These are phyloP conservation scores for Adenanthera pavonina DNA, from an alignment of 306 rosid genomes.

Conservation along the genomic window DNA sequence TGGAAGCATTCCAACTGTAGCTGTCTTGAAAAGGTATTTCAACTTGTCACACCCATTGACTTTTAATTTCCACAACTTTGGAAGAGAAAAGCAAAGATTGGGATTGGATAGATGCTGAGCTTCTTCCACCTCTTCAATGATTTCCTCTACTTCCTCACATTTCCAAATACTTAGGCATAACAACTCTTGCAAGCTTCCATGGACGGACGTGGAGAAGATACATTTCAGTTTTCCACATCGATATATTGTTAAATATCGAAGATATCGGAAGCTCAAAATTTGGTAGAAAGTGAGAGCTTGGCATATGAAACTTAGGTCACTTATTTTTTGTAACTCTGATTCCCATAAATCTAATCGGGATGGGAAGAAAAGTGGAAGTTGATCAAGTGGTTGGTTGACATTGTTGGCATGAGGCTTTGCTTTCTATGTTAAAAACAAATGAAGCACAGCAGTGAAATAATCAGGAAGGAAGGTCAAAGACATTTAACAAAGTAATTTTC, in stretches of 20 bases:
- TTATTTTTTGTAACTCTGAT: too few species aligned
- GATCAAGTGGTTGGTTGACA: too few species aligned
- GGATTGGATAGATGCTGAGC: background rate
- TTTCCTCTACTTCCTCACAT: constrained; percentile 16
- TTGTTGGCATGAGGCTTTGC: too few species aligned
- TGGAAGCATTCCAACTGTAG: background rate
- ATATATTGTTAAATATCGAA: fast-evolving
- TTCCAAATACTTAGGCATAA: fast-evolving
- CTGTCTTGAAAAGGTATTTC: background rate
- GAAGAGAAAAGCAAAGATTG: background rate
- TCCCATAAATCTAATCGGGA: too few species aligned
- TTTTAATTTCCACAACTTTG: background rate
- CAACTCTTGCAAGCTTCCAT: background rate
- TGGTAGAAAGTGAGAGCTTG: background rate
- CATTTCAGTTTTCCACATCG: background rate
- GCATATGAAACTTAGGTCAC: too few species aligned
- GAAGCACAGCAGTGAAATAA: too few species aligned
- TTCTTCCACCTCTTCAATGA: background rate
- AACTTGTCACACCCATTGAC: background rate
- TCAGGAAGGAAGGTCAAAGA: too few species aligned
- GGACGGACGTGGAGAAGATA: too few species aligned
- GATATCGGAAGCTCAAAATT: background rate
- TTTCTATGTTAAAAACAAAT: too few species aligned
- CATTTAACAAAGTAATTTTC: too few species aligned
- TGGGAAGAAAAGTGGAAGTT: too few species aligned